phyloP scores from a whole-genome alignment of 352 stramenopile species.

The Hyaloperonospora brassicae region DNA sequence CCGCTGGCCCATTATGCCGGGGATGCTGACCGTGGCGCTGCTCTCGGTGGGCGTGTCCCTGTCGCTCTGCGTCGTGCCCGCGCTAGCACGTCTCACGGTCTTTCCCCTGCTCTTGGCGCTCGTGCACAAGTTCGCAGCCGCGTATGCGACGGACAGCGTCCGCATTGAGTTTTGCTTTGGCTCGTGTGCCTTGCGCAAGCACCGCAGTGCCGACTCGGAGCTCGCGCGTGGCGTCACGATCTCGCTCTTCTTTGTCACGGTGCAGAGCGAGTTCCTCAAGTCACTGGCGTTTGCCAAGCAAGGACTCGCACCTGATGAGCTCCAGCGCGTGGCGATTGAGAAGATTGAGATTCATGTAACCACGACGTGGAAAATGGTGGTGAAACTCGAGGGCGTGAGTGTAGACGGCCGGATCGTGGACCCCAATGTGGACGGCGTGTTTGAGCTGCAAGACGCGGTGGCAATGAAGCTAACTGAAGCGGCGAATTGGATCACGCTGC shows the following conservation, averaged over 20 bases:
- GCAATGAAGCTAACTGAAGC: constrained; percentile 51
- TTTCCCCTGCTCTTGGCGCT: constrained; percentile 51
- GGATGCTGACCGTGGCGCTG: constrained; percentile 40
- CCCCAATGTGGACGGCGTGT: constrained; percentile 33
- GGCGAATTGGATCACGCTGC: constrained; percentile 33
- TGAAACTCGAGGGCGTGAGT: constrained; percentile 41
- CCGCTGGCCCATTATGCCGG: constrained; percentile 32
- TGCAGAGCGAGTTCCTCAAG: constrained; percentile 44
- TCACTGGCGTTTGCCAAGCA: constrained; percentile 55
- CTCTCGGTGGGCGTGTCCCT: constrained; percentile 49
- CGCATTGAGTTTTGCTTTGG: constrained; percentile 45
- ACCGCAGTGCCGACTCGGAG: constrained; percentile 11
- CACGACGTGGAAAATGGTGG: constrained; percentile 45
- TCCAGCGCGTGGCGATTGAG: constrained; percentile 33
- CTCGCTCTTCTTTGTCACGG: constrained; percentile 45
- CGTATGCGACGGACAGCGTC: constrained; percentile 46
- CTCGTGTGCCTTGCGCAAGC: constrained; percentile 31
- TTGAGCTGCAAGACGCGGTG: constrained; percentile 41
- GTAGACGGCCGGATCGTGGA: constrained; percentile 39
- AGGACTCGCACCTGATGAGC: constrained; percentile 36
- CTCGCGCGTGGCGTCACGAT: constrained; percentile 38
- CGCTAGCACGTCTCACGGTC: constrained; percentile 43
- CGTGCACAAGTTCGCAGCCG: constrained; percentile 42
- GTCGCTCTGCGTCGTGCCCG: constrained; percentile 55
- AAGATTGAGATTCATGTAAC: constrained; percentile 41